Evolutionary conservation across 768 basidiomycete species (phyloP), one percentile per base, ranked within the genome.

Genomic region (Kwoniella sp.): DNA sequence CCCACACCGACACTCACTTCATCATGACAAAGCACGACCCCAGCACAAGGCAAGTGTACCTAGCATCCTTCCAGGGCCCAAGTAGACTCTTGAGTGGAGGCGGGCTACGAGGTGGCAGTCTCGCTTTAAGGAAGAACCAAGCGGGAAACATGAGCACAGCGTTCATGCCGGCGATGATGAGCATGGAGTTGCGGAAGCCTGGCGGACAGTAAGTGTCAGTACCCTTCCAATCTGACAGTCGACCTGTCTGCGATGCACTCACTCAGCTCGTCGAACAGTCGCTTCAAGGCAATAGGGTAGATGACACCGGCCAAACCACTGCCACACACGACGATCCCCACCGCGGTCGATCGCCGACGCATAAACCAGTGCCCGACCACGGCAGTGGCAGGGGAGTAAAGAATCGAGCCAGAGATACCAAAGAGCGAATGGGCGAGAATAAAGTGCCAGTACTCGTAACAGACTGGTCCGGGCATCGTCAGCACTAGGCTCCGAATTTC

Each of bases 301-400:
- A 73, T 60, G 15, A 73, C 69, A 12, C 71, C 71, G 6, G 62
- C 69, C 12, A 70, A 42, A 9, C 71, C 71, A 20, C 56, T 60
- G 3, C 71, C 71, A 40, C 64, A 65, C 6, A 65, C 57, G 7
- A 69, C 67, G 45, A 73, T 56, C 2, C 71, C 71, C 9, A 66
- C 59, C 5, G 71, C 71, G 0, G 65, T 70, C 11, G 62, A 56
- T 23, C 69, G 47, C 27, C 57, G 55, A 25, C 60, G 53, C 46
- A 69, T 47, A 53, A 73, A 73, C 71, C 71, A 73, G 28, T 73
- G 71, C 2, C 67, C 67, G 3, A 59, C 60, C 19, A 69, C 63
- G 5, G 71, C 69, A 9, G 65, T 70, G 5, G 64, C 57, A 3
- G 71, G 69, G 0, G 66, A 59, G 37, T 68, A 73, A 12, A 70